phyloP scores from a whole-genome alignment of 306 rosid genomes.

The Inga oerstediana region DNA sequence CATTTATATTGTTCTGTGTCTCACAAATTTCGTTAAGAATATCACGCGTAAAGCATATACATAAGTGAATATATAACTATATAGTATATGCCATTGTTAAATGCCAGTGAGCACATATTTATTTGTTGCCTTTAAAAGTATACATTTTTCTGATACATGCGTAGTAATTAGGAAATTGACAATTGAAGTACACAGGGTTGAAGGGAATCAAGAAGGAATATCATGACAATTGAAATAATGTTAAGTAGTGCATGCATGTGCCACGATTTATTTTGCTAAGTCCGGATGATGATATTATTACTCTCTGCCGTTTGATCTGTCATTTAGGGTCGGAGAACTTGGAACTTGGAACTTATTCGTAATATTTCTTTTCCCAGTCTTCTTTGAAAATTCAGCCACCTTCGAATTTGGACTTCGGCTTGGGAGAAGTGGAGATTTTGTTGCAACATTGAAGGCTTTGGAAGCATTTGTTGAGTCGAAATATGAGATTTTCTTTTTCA shows the following conservation, averaged over 20 bases:
- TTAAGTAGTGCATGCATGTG: neutral
- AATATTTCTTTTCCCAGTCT: neutral
- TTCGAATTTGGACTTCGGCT: no score
- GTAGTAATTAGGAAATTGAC: neutral
- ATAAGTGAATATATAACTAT: neutral
- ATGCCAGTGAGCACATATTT: neutral
- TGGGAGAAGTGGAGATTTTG: no score
- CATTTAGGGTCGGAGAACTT: neutral
- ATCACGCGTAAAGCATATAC: neutral
- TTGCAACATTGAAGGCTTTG: no score
- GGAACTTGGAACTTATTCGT: slow-evolving; percentile 23
- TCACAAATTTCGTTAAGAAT: neutral
- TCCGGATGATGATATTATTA: neutral
- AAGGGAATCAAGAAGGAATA: slow-evolving; percentile 11
- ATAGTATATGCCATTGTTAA: neutral
- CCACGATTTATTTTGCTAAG: no score
- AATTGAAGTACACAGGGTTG: neutral
- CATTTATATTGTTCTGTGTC: neutral
- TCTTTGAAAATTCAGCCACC: neutral
- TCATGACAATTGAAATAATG: neutral
- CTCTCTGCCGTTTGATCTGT: neutral
- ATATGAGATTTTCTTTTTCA: no score
- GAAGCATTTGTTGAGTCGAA: no score
- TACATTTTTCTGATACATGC: neutral
- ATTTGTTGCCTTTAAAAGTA: neutral